A percentile compares a stretch with the other conserved stretches of the same genome.
phyloP scores from a whole-genome alignment of 257 asterid species.

The Misopates orontium region DNA sequence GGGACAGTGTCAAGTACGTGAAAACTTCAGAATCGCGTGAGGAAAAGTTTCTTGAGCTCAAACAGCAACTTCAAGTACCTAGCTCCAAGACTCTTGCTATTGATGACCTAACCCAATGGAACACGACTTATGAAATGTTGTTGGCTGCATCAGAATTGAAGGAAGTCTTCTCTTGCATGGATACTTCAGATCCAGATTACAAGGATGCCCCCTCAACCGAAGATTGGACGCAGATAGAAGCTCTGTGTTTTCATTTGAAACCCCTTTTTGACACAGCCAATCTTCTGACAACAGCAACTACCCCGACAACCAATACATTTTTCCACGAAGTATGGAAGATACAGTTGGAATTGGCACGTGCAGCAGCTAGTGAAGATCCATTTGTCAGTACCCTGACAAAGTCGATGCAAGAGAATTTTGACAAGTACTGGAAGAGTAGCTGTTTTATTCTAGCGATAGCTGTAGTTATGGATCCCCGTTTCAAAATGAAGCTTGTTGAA shows the following conservation, averaged over 20 bases:
- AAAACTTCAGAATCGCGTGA: conserved; percentile 80
- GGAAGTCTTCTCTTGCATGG: conserved; percentile 88
- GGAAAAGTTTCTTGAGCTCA: conserved; percentile 81
- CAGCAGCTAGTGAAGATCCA: conserved; percentile 63
- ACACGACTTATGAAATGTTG: conserved; percentile 90
- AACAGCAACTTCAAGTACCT: conserved; percentile 88
- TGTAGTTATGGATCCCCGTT: conserved; percentile 94
- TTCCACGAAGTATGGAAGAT: conserved; percentile 98
- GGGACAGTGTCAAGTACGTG: conserved; percentile 88
- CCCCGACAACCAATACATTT: conserved; percentile 75
- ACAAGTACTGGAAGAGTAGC: conserved; percentile 78
- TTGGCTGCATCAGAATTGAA: conserved; percentile 75
- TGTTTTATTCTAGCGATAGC: conserved; percentile 81
- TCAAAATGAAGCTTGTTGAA: conserved; percentile 91
- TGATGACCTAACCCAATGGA: conserved; percentile 84
- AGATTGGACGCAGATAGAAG: conserved; percentile 84
- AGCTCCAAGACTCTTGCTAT: conserved; percentile 66
- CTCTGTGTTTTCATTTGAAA: conserved; percentile 58
- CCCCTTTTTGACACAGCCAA: conserved; percentile 79
- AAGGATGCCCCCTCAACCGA: conserved; percentile 54
- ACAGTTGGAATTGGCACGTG: conserved; percentile 79
- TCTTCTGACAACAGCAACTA: conserved; percentile 50
- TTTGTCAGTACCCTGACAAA: conserved; percentile 57
- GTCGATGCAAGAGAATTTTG: conserved; percentile 76
- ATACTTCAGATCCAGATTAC: conserved; percentile 76